phyloP scores from a whole-genome alignment of 495 filamentous ascomycete species.

The Penicillium angulare region DNA sequence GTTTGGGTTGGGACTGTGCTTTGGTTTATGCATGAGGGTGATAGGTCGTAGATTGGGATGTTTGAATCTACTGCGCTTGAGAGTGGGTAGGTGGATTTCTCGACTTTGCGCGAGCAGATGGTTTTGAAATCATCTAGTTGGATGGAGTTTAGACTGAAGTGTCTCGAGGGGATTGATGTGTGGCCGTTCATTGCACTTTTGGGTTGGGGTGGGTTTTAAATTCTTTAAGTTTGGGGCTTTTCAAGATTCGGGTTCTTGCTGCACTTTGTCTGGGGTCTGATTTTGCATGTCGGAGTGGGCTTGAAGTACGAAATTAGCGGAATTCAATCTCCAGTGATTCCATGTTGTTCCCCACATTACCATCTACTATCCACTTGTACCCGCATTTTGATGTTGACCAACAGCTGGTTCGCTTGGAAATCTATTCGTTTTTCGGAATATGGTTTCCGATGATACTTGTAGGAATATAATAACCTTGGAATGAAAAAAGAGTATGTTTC shows the following conservation, averaged over 20 bases:
- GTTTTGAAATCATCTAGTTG: conserved; percentile 38
- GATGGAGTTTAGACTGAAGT: conserved; percentile 20
- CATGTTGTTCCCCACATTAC: conserved; percentile 17
- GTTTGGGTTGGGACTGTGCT: conserved; percentile 10
- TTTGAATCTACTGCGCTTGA: conserved; percentile 38
- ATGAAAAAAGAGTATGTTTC: conserved; percentile 6
- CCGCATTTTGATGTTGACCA: conserved; percentile 8
- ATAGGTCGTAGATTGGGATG: conserved; percentile 52
- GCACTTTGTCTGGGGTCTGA: too few relatives aligned
- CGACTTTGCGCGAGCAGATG: conserved; percentile 39
- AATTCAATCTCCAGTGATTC: conserved; percentile 26
- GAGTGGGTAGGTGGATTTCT: conserved; percentile 40
- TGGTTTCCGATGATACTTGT: conserved; percentile 15
- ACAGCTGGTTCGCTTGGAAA: not conserved
- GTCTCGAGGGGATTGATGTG: conserved; percentile 17
- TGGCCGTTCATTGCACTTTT: conserved; percentile 12
- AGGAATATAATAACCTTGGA: too few relatives aligned
- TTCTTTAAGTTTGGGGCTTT: not conserved
- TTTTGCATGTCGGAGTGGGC: not conserved
- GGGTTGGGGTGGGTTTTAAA: not conserved
- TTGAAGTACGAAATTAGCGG: conserved; percentile 16
- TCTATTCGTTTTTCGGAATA: conserved; percentile 5
- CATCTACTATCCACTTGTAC: conserved; percentile 5
- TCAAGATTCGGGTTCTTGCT: too few relatives aligned
- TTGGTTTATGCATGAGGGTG: conserved; percentile 15